phyloP scores from a whole-genome alignment of 2,329 filamentous ascomycete species.

The Lecanosticta acicola region DNA sequence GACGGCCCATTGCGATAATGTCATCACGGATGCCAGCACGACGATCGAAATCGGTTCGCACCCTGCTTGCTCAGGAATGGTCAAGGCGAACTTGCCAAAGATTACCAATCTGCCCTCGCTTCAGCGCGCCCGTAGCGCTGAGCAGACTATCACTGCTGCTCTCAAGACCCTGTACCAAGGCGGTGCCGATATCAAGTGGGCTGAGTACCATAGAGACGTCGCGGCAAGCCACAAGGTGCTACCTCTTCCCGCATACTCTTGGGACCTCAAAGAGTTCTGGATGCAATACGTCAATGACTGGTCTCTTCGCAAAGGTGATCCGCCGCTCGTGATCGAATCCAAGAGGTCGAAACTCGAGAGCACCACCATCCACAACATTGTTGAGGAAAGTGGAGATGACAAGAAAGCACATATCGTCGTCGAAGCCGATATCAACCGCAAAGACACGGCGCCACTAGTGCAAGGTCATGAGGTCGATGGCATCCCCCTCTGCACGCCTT shows the following conservation, averaged over 20 bases:
- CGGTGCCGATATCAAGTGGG: conserved; percentile 55
- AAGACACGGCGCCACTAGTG: conserved; percentile 36
- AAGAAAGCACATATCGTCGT: conserved; percentile 29
- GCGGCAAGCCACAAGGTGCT: conserved; percentile 36
- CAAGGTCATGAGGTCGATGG: conserved; percentile 42
- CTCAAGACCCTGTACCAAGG: conserved; percentile 47
- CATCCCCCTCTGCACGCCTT: conserved; percentile 38
- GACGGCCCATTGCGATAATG: conserved; percentile 6
- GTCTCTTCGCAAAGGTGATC: conserved; percentile 18
- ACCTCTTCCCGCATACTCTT: conserved; percentile 43
- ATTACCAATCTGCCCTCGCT: conserved; percentile 8
- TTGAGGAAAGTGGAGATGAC: too few species aligned
- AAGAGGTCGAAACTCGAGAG: conserved; percentile 12
- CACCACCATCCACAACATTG: conserved; percentile 16
- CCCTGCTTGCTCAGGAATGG: conserved; percentile 9
- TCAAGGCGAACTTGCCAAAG: conserved; percentile 3
- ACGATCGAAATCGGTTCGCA: conserved; percentile 17
- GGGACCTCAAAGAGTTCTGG: conserved; percentile 34
- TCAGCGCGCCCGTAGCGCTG: conserved; percentile 30
- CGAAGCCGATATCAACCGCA: conserved; percentile 39
- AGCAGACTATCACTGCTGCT: conserved; percentile 45
- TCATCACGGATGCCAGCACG: conserved; percentile 9
- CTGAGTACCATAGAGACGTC: conserved; percentile 53
- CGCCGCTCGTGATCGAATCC: conserved; percentile 11
- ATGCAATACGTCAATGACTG: conserved; percentile 25